These are phyloP conservation scores for Pseudozyma sp. DNA, from an alignment of 1,284 basidiomycete genomes.

Conservation along the genomic window DNA sequence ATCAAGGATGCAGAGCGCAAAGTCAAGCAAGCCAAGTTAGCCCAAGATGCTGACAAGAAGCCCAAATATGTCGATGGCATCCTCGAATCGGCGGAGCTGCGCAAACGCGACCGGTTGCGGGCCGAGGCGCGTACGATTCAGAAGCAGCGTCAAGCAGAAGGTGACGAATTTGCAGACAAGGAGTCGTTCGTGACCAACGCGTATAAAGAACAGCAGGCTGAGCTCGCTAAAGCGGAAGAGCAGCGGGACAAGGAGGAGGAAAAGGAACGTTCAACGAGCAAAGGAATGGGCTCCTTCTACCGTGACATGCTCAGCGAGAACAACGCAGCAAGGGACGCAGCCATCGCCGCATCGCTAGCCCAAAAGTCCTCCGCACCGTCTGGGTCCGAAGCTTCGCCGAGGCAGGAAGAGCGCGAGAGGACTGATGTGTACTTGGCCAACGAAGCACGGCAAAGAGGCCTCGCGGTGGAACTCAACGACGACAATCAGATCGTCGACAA, in stretches of 20 bases:
- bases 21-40: slow-evolving; percentile 73
- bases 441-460: slow-evolving; percentile 77
- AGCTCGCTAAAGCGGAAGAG: slow-evolving; percentile 81
- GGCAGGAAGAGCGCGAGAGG: slow-evolving; percentile 29
- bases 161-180: slow-evolving; percentile 92
- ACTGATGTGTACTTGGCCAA: slow-evolving; percentile 77
- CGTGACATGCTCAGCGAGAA: slow-evolving; percentile 60
- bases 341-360: slow-evolving; percentile 46
- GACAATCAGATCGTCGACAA: slow-evolving; percentile 98
- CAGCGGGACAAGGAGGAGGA: slow-evolving; percentile 82
- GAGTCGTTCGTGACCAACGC: slow-evolving; percentile 97
- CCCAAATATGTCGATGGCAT: slow-evolving; percentile 92
- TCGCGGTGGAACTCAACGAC: slow-evolving; percentile 94
- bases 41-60: slow-evolving; percentile 76
- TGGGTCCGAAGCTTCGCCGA: background rate
- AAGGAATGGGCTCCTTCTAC: slow-evolving; percentile 75
- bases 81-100: slow-evolving; percentile 83
- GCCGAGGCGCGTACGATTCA: slow-evolving; percentile 99
- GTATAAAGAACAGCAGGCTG: slow-evolving; percentile 95
- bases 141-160: slow-evolving; percentile 89
- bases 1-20: slow-evolving; percentile 87
- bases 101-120: slow-evolving; percentile 86
- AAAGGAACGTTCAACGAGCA: slow-evolving; percentile 79
- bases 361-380: background rate
- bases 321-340: slow-evolving; percentile 59